Base-by-base conservation (phyloP, 805 yeast genomes). In the Starmerella etchellsii region DNA sequence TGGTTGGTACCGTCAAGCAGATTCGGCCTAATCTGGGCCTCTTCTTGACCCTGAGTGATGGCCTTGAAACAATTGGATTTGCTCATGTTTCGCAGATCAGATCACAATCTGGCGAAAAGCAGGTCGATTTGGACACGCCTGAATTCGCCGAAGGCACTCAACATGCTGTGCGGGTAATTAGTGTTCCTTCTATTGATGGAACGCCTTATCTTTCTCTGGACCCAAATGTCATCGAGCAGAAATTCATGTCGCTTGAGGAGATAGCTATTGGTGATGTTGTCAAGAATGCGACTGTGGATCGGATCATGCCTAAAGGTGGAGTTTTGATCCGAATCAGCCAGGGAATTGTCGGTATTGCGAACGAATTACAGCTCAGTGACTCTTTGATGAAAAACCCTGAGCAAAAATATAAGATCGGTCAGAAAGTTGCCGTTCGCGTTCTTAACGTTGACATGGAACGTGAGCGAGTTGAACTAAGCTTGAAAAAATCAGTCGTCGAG, bases 361-460 rank as follows among this genome's bases (percentile, higher is more conserved):
- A 82, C 13, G 66, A 74, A 22, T 55, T 64, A 21, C 95, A 88
- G 53, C 72, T 91, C 60, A 78, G 94, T 50, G 99, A 91, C 59
- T 70, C 81, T 43, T 78, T 76, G 56, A 67, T 88, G 48, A 74
- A 75, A 2, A 79, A 88, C 55, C 98, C 98, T 5, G 97, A 91
- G 62, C 73, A 91, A 66, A 83, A 84, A 54, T 88, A 78, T 68
- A 82, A 81, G 60, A 75, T 78, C 33, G 97, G 95, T 10, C 66
- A 79, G 32, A 80, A 77, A 50, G 82, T 83, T 24, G 80, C 71
- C 52, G 91, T 78, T 25, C 46, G 62, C 9, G 55, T 58, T 8
- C 44, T 61, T 6, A 35, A 47, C 20, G 55, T 55, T 4, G 59
- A 57, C 31, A 26, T 35, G 2, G 62, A 54, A 34, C 64, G 64